phyloP scores from a whole-genome alignment of 129 eudicot species.

The Pseudognaphalium luteoalbum region DNA sequence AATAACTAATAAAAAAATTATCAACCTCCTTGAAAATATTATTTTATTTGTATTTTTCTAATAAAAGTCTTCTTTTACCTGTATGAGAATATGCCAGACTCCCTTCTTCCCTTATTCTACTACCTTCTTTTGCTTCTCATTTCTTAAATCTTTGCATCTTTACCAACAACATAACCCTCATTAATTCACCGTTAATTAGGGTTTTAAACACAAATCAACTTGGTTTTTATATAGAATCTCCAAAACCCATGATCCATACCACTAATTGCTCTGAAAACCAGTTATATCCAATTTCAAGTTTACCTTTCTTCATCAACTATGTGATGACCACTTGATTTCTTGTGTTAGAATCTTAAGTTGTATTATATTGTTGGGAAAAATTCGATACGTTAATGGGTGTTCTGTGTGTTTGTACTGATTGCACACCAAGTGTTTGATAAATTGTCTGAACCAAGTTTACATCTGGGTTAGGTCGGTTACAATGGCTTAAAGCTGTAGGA shows the following conservation, averaged over 20 bases:
- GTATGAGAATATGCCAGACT: slow-evolving; percentile 35
- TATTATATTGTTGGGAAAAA: not conserved
- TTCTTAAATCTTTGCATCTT: slow-evolving; percentile 14
- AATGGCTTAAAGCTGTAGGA: not conserved
- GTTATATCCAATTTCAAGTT: slow-evolving; percentile 18
- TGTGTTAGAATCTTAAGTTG: not conserved
- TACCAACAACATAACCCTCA: slow-evolving; percentile 1
- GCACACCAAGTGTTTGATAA: slow-evolving; percentile 19
- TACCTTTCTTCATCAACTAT: not conserved
- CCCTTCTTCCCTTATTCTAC: slow-evolving; percentile 27
- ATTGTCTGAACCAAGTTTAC: not conserved
- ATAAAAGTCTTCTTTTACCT: not conserved
- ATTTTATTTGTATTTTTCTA: no score
- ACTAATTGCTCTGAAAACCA: not conserved
- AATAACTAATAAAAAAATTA: no score
- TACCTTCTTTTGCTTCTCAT: slow-evolving; percentile 21
- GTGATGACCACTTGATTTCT: not conserved
- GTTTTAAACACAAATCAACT: not conserved
- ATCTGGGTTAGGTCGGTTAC: not conserved
- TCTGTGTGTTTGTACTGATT: not conserved
- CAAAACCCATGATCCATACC: slow-evolving; percentile 11
- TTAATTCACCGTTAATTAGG: not conserved
- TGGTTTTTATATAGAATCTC: not conserved
- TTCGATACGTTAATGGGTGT: not conserved
- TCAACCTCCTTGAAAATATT: no score